Conservation (phyloP, 2,329 filamentous ascomycete genomes). For the Pseudogymnoascus verrucosus region DNA sequence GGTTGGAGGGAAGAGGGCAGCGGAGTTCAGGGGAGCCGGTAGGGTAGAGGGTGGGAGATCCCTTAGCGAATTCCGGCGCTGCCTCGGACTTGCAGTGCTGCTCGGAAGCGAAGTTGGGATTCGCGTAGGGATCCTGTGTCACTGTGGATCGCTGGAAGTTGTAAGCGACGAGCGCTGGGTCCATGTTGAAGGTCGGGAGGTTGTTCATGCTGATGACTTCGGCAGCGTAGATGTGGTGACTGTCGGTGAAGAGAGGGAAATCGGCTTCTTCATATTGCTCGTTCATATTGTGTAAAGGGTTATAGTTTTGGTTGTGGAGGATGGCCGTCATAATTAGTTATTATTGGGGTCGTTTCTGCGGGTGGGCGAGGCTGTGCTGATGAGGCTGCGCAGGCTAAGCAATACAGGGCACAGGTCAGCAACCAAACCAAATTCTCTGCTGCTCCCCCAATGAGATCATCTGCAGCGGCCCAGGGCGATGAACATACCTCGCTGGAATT, state of each 20-base stretch:
- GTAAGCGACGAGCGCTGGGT: not conserved
- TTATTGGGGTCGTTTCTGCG: not conserved
- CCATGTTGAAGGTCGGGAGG: not conserved
- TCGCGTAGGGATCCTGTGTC: not conserved
- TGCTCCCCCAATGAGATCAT: slow-evolving; percentile 1
- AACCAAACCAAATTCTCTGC: not conserved
- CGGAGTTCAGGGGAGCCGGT: slow-evolving; percentile 24
- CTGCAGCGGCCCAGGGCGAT: not conserved
- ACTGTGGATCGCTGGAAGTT: not conserved
- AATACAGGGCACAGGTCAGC: not conserved
- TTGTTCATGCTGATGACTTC: not conserved
- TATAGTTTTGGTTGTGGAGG: slow-evolving; percentile 1
- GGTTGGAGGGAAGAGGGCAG: slow-evolving; percentile 23
- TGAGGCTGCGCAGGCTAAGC: slow-evolving; percentile 3
- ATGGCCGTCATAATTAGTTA: slow-evolving; percentile 4
- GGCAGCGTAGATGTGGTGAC: not conserved
- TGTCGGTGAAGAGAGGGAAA: not conserved
- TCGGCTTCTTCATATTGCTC: not conserved
- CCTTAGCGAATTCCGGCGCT: not conserved
- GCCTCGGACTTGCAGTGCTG: not conserved
- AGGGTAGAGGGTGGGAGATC: not conserved
- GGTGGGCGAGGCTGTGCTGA: slow-evolving; percentile 2
- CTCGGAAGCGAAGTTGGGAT: not conserved
- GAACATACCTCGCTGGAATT: not conserved
- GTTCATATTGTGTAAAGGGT: not conserved